A percentile compares a stretch with the other conserved stretches of the same genome.
These are phyloP conservation scores for Starmera pachycereana DNA, from an alignment of 805 yeast genomes.

Conservation along the genomic window DNA sequence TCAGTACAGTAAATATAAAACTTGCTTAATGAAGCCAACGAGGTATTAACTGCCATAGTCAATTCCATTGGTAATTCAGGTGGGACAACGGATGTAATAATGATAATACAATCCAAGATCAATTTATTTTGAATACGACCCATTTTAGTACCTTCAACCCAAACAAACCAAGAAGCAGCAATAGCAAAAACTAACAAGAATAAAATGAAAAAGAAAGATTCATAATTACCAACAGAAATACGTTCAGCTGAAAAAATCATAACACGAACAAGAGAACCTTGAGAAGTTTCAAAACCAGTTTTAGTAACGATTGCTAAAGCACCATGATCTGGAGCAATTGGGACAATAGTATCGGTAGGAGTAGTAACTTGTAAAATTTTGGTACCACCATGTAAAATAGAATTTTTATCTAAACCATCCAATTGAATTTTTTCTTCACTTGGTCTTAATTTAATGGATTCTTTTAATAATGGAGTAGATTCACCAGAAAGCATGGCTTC, in stretches of 20 bases:
- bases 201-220: slow-evolving; percentile 84
- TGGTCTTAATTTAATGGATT: slow-evolving; percentile 80
- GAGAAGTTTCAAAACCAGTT: slow-evolving; percentile 98
- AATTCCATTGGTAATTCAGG: slow-evolving; percentile 99
- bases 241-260: slow-evolving; percentile 97
- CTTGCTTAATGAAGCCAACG: slow-evolving; percentile 80
- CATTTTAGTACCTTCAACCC: slow-evolving; percentile 95
- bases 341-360: slow-evolving; percentile 37
- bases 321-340: slow-evolving; percentile 77
- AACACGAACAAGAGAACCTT: slow-evolving; percentile 93
- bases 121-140: slow-evolving; percentile 93
- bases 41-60: slow-evolving; percentile 94
- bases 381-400: slow-evolving; percentile 91
- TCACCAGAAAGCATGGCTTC: slow-evolving; percentile 99
- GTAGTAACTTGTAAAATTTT: slow-evolving; percentile 84
- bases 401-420: slow-evolving; percentile 81
- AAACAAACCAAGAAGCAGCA: slow-evolving; percentile 94
- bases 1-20: slow-evolving; percentile 92
- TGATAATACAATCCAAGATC: slow-evolving; percentile 89
- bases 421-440: slow-evolving; percentile 53
- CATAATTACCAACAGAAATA: slow-evolving; percentile 91
- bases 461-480: slow-evolving; percentile 92
- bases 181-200: slow-evolving; percentile 86
- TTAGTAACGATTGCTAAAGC: slow-evolving; percentile 83
- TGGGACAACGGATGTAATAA: slow-evolving; percentile 95